Base-by-base conservation (phyloP, 371 early-diverging fungal genomes). In the Dinochytrium kinnereticum region DNA sequence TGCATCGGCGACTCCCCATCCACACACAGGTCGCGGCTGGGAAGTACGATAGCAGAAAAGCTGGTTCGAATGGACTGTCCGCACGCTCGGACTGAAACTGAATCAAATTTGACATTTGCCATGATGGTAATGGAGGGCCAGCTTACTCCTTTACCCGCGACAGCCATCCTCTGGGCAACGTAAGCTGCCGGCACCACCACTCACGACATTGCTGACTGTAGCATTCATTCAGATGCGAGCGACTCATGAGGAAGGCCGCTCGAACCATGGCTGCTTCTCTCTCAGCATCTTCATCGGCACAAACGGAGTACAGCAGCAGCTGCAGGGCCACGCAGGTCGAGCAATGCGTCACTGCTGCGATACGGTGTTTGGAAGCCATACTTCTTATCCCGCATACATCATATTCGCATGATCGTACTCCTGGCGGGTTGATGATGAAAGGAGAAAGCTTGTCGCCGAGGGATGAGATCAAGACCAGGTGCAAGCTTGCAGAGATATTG, bases 351-450 rank as follows among this genome's bases (percentile, higher is more conserved):
- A 36, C 61, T 7, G 51, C 68, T 1, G 61, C 70, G 0, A 26
- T 75, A 24, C 51, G 71, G 37, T 33, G 37, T 28, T 44, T 75
- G 26, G 75, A 75, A 50, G 71, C 75, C 17, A 59, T 75, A 5
- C 68, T 75, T 34, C 30, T 66, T 15, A 34, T 57, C 36, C 39
- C 38, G 24, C 10, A 26, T 13, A 55, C 28, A 28, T 7, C 30
- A 10, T 10, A 7, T 26, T 26, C 30, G 34, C 34, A 61, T 61
- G 57, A 31, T 34, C 36, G 13, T 3, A 30, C n/a, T n/a, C n/a
- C n/a, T n/a, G n/a, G 36, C 30, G n/a, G 5, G 26, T 44, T 44
- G n/a, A 24, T 7, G 24, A 61, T 61, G 34, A 3, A 33, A 36
- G 15, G 34, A 10, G 34, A 3, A 36, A 36, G 59, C 17, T 37